Evolutionary conservation across 192 early-diverging fungal genomes (phyloP), one percentile per base, ranked within the genome.

Genomic region (Coemansia sp.): DNA sequence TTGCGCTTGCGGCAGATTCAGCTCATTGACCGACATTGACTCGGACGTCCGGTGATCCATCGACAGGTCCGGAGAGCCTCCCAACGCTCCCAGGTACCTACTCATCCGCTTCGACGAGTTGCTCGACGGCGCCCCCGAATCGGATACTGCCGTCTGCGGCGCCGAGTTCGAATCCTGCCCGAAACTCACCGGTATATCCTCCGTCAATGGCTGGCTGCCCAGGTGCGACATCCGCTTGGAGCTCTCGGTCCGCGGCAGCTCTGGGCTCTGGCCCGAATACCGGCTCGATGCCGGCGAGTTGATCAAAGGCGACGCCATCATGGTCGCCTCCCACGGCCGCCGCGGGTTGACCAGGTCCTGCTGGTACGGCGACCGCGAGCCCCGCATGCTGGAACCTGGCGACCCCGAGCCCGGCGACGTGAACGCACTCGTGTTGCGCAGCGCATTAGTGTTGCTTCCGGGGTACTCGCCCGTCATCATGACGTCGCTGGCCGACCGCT

Each of bases 401-500:
- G 67, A 71, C 13, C 47, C 42, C 50, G 60, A 54, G 5, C 44
- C 38, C 26, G 45, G 42, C 26, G 49, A 38, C 14, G 63, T 44
- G 45, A 49, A 53, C 7, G 49, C 30, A n/a, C n/a, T n/a, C 13
- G 25, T 17, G 40, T 28, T 36, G 13, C 51, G 51, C 16, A 18
- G 2, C 11, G 21, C 4, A 16, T 9, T 27, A 11, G 11, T 26
- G 18, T 27, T 10, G 26, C 25, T 32, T 1, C 36, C 37, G 6
- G 19, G 18, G 29, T 34, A 19, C 8, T 33, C 56, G 35, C 30
- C 18, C n/a, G 37, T 38, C 23, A 44, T 13, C 10, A 54, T 26
- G 16, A 54, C 57, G 30, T 73, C 69, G 54, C 69, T 73, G 18
- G 69, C 20, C 2, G 69, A 41, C 12, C 69, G 47, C 41, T 58